Evolutionary conservation across 208 protist genomes (phyloP).

Genomic region (Herpetomonas samuelpessoai): DNA sequence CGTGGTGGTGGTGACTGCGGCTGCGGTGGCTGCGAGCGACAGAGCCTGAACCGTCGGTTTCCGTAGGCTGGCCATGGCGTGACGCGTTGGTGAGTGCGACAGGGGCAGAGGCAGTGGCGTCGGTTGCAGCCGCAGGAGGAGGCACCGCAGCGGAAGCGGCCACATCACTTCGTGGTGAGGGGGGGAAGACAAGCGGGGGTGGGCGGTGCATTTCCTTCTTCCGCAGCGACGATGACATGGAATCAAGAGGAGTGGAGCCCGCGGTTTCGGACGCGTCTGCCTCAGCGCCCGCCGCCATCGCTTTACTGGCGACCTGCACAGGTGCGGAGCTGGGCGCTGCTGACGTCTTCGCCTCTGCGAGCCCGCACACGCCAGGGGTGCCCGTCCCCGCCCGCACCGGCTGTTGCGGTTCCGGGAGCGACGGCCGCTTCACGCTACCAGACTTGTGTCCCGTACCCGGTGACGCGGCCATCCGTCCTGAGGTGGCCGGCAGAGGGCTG

Average conservation of each 20-base stretch:
- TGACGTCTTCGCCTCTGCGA: no score
- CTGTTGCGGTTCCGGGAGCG: slow-evolving; percentile 3
- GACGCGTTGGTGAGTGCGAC: no score
- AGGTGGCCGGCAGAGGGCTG: background rate
- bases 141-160: no score
- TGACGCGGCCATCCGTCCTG: no score
- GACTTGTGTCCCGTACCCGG: background rate
- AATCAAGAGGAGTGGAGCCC: background rate
- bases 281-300: no score
- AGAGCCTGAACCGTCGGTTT: background rate
- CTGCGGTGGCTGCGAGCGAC: background rate
- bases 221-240: slow-evolving; percentile 1
- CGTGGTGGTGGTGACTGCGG: background rate
- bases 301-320: no score
- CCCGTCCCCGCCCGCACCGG: no score
- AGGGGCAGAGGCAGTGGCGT: background rate
- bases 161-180: background rate
- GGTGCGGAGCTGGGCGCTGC: no score
- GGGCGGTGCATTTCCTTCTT: background rate
- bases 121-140: background rate
- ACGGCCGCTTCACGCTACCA: background rate
- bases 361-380: no score
- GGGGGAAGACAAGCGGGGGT: background rate
- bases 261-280: background rate
- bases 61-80: no score